phyloP scores from a whole-genome alignment of 805 yeast species.

The Zygosaccharomyces siamensis region DNA sequence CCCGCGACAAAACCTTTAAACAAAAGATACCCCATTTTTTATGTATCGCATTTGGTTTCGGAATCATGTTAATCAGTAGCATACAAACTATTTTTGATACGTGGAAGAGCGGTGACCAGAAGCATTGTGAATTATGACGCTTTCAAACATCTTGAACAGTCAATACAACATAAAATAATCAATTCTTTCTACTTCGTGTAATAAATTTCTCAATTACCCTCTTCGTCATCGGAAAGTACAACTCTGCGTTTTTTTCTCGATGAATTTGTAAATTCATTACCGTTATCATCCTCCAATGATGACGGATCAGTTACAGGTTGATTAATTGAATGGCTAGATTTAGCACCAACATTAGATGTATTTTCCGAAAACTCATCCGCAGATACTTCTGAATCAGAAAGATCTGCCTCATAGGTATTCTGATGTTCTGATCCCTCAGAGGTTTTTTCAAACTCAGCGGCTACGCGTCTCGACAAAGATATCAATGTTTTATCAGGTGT shows the following conservation, averaged over 20 bases:
- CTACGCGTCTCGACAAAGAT: constrained; percentile 11
- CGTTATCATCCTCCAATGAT: constrained; percentile 6
- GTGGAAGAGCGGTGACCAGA: constrained; percentile 38
- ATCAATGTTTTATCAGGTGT: constrained; percentile 21
- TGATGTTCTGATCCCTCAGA: background rate
- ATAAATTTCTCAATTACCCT: background rate
- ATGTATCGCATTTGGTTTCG: constrained; percentile 66
- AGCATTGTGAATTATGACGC: constrained; percentile 43
- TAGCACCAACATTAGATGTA: background rate
- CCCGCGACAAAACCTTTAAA: constrained; percentile 37
- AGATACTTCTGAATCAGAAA: constrained; percentile 5
- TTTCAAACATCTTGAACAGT: background rate
- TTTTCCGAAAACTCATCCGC: background rate
- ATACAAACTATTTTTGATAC: constrained; percentile 58
- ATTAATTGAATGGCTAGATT: background rate
- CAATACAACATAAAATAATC: background rate
- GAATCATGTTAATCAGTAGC: constrained; percentile 78
- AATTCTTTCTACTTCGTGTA: constrained; percentile 14
- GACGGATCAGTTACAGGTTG: background rate
- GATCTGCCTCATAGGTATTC: background rate
- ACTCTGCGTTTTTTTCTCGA: constrained; percentile 27
- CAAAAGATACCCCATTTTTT: constrained; percentile 54
- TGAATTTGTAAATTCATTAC: background rate
- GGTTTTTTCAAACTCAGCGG: constrained; percentile 11
- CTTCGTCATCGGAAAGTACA: constrained; percentile 29